These are phyloP conservation scores for Waltergamsia citrina DNA, from an alignment of 2,329 filamentous ascomycete genomes.

Conservation along the genomic window DNA sequence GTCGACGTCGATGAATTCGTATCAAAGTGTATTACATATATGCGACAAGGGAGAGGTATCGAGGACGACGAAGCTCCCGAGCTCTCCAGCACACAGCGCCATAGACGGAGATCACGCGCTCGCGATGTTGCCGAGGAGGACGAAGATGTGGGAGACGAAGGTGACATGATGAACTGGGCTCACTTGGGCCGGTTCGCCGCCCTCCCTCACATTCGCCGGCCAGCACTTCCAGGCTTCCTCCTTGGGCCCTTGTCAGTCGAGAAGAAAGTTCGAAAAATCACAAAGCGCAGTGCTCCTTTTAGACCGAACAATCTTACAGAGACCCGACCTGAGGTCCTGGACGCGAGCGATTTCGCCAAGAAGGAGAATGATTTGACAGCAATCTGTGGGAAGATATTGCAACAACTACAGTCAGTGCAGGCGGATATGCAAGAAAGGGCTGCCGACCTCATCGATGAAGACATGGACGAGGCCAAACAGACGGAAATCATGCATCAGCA, in stretches of 20 bases:
- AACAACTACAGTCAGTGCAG: constrained; percentile 44
- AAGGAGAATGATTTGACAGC: constrained; percentile 72
- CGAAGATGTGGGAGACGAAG: constrained; percentile 59
- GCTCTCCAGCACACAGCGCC: constrained; percentile 38
- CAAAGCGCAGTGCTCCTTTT: constrained; percentile 62
- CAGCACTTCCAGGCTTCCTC: constrained; percentile 72
- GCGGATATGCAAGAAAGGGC: constrained; percentile 36
- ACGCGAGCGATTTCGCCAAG: constrained; percentile 62
- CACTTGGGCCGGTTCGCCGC: constrained; percentile 72
- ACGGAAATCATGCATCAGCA: constrained; percentile 52
- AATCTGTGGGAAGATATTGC: constrained; percentile 67
- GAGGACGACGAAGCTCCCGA: constrained; percentile 39
- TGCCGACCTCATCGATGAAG: constrained; percentile 30
- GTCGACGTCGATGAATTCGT: constrained; percentile 89
- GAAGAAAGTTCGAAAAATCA: constrained; percentile 65
- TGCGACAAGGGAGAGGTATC: constrained; percentile 58
- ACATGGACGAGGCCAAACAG: constrained; percentile 34
- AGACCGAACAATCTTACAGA: constrained; percentile 59
- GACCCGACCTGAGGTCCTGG: constrained; percentile 69
- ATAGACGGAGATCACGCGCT: constrained; percentile 23
- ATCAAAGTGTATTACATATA: constrained; percentile 80
- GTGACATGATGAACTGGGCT: constrained; percentile 78
- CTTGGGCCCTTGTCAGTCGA: constrained; percentile 83
- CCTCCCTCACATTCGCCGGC: constrained; percentile 62
- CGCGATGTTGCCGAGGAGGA: constrained; percentile 37